These are phyloP conservation scores for Cucumis sativus DNA, from an alignment of 306 rosid species.

Conservation along the genomic window DNA sequence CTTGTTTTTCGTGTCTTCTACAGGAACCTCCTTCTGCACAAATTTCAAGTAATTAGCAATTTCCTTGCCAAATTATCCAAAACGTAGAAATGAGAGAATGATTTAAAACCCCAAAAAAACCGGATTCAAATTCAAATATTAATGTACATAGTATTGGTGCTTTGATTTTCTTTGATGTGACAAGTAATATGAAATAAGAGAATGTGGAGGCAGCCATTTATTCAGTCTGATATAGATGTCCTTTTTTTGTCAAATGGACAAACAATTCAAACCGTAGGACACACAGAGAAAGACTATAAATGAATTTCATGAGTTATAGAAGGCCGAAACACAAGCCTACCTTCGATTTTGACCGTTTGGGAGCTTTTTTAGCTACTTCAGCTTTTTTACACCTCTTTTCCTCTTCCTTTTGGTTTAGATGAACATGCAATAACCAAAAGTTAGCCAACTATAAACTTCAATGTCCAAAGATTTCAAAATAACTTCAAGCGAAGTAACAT, in stretches of 20 bases:
- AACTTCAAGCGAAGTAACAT: neutral
- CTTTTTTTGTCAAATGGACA: neutral
- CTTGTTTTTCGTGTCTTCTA: slow-evolving; percentile 17
- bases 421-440: neutral
- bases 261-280: neutral
- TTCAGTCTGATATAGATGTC: neutral
- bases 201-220: neutral
- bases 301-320: neutral
- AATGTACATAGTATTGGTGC: neutral
- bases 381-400: slow-evolving; percentile 39
- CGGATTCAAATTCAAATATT: neutral
- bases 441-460: neutral
- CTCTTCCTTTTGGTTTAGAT: slow-evolving; percentile 41
- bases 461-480: neutral
- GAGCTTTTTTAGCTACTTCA: slow-evolving; percentile 20
- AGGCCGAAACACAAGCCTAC: slow-evolving; percentile 3
- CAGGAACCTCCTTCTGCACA: slow-evolving; percentile 21
- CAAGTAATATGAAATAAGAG: neutral
- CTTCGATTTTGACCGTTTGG: slow-evolving; percentile 23
- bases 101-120: neutral
- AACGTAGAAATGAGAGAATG: neutral
- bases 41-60: neutral
- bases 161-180: neutral
- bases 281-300: neutral
- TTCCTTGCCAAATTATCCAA: neutral